Evolutionary conservation across 805 yeast genomes (phyloP), one percentile per base, ranked within the genome.

Genomic region (Lachancea quebecensis): DNA sequence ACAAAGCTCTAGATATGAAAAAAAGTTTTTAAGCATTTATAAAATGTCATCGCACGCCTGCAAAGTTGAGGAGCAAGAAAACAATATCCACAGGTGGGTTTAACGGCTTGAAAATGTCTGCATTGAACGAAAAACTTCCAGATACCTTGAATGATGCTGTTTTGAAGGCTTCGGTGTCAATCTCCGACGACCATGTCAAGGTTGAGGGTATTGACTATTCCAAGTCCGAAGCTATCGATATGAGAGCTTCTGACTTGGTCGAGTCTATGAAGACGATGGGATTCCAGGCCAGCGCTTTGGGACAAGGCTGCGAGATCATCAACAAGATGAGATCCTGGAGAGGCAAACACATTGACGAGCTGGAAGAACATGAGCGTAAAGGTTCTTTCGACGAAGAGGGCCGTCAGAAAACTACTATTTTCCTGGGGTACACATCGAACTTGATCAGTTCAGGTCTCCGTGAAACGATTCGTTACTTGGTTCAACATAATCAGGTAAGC

Each of bases 351-450:
- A 77, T 68, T 31, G 81, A 78, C 41, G 80, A 75, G 39, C 68
- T 85, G 40, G 82, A 76, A 42, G 95, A 83, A 44, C 87, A 82
- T 59, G 78, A 77, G 38, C 75, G 72, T 55, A 81, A 79, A 46
- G 95, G 95, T 38, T 80, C 78, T 52, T 85, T 84, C 60, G 95
- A 85, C 62, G 88, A 78, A 2, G 69, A 75, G 8, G 95, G 95
- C 17, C 74, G 65, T 55, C 96, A 86, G 64, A 85, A 82, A 60
- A 75, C 96, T 27, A 93, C 99, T 6, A 82, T 93, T 42, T 93
- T 93, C 61, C 73, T 93, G 77, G 99, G 99, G 32, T 93, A 84
- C 69, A 93, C 99, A 38, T 91, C 98, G 9, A 93, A 93, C 67
- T 77, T 93, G 71, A 93, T 93, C 57, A 85, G 95, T 35, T 85